Evolutionary conservation across 148 eudicot species (phyloP).

Genomic region (Fallopia convolvulus): DNA sequence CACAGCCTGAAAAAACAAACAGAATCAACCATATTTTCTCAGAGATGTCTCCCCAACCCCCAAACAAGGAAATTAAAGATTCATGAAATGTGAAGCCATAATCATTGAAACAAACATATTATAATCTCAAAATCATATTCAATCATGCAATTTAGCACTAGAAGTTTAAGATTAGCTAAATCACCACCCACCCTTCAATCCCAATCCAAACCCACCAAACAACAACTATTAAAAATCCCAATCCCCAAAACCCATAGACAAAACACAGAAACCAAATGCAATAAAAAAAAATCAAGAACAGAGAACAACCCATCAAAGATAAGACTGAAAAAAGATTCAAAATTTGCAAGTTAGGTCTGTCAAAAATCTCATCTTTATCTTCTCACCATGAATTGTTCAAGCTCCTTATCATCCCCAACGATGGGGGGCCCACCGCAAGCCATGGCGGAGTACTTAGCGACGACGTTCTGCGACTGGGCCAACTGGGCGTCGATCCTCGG

Average conservation of each 20-base stretch:
- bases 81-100: neutral
- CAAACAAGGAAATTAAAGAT: neutral
- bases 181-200: neutral
- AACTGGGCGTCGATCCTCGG: slow-evolving; percentile 83
- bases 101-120: slow-evolving; percentile 1
- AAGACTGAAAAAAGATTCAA: neutral
- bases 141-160: neutral
- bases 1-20: neutral
- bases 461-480: slow-evolving; percentile 64
- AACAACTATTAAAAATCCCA: neutral
- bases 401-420: slow-evolving; percentile 64
- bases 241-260: neutral
- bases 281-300: neutral
- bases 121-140: neutral
- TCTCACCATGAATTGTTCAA: slow-evolving; percentile 86
- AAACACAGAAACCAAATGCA: neutral
- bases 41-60: neutral
- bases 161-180: neutral
- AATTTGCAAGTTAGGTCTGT: neutral
- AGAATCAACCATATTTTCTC: neutral
- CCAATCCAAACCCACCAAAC: neutral
- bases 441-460: slow-evolving; percentile 55
- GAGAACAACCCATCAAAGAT: neutral
- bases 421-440: slow-evolving; percentile 21
- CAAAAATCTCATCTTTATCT: neutral